Percentiles rank a stretch among this genome's conserved stretches.
Conservation (phyloP, 768 basidiomycete species). For the Cystofilobasidium bisporidii region DNA sequence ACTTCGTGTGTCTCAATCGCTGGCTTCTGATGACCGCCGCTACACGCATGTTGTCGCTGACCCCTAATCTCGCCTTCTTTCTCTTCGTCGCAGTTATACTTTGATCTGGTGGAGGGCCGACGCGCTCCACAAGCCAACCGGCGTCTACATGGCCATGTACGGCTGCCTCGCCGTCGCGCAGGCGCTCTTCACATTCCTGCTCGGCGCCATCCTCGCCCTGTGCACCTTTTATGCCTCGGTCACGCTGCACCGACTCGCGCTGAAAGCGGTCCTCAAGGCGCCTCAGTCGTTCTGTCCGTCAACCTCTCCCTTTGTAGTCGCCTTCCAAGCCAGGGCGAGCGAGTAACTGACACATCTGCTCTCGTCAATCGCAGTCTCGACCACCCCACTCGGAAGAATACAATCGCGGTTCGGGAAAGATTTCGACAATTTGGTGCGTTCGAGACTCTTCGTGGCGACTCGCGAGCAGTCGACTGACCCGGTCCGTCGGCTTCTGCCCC, state of each 20-base stretch:
- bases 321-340: too few species aligned
- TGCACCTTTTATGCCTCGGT: constrained; percentile 49
- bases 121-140: constrained; percentile 47
- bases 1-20: constrained; percentile 42
- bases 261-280: constrained; percentile 53
- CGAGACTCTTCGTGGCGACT: constrained; percentile 31
- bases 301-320: too few species aligned
- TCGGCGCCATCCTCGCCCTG: constrained; percentile 43
- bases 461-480: constrained; percentile 24
- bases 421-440: constrained; percentile 33
- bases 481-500: too few species aligned
- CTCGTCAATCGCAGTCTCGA: too few species aligned
- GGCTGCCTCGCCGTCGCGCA: constrained; percentile 57
- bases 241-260: constrained; percentile 50
- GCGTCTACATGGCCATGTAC: constrained; percentile 60
- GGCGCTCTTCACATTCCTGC: constrained; percentile 50
- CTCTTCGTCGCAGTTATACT: constrained; percentile 58
- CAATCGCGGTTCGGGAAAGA: constrained; percentile 40
- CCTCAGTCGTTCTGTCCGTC: constrained; percentile 88
- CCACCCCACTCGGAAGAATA: constrained; percentile 42
- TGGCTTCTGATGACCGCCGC: too few species aligned
- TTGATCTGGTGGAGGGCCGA: constrained; percentile 49
- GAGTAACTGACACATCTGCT: too few species aligned
- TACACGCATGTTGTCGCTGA: too few species aligned
- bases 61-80: constrained; percentile 54